Conservation (phyloP, 1,139 yeast species). For the Suhomyces terraborum region DNA sequence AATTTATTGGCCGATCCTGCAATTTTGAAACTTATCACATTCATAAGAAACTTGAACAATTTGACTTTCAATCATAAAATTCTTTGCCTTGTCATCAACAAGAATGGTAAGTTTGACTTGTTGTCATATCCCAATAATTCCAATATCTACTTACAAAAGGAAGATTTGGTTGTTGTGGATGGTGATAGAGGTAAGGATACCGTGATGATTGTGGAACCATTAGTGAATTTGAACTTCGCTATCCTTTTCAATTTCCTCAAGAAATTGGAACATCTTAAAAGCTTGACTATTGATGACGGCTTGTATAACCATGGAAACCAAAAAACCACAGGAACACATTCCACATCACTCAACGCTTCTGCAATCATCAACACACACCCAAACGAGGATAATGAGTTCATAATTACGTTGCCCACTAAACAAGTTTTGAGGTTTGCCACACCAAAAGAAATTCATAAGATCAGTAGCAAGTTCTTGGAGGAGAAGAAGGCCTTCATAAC, state of each 20-base stretch:
- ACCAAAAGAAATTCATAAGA: slow-evolving; percentile 48
- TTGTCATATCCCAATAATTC: slow-evolving; percentile 49
- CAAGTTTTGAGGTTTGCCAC: slow-evolving; percentile 53
- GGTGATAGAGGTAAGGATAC: slow-evolving; percentile 55
- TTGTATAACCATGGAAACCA: slow-evolving; percentile 16
- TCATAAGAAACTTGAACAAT: slow-evolving; percentile 46
- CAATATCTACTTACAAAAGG: slow-evolving; percentile 51
- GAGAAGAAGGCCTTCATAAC: slow-evolving; percentile 51
- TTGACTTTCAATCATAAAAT: slow-evolving; percentile 46
- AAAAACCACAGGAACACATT: slow-evolving; percentile 40
- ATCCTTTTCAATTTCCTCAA: slow-evolving; percentile 77
- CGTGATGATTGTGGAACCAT: slow-evolving; percentile 52
- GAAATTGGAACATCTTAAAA: slow-evolving; percentile 75
- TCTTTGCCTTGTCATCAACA: slow-evolving; percentile 52
- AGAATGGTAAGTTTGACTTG: slow-evolving; percentile 59
- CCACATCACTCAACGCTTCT: slow-evolving; percentile 41
- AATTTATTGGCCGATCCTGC: slow-evolving; percentile 32
- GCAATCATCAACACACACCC: slow-evolving; percentile 42
- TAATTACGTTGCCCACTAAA: slow-evolving; percentile 50
- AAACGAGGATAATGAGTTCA: slow-evolving; percentile 48
- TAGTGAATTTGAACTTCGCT: slow-evolving; percentile 54
- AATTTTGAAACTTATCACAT: slow-evolving; percentile 38
- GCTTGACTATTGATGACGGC: slow-evolving; percentile 51
- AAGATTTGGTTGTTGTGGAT: slow-evolving; percentile 51
- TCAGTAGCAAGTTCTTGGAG: slow-evolving; percentile 47